Evolutionary conservation across 805 yeast species (phyloP), one percentile per base, ranked within the genome.

Genomic region (Scheffersomyces coipomensis): DNA sequence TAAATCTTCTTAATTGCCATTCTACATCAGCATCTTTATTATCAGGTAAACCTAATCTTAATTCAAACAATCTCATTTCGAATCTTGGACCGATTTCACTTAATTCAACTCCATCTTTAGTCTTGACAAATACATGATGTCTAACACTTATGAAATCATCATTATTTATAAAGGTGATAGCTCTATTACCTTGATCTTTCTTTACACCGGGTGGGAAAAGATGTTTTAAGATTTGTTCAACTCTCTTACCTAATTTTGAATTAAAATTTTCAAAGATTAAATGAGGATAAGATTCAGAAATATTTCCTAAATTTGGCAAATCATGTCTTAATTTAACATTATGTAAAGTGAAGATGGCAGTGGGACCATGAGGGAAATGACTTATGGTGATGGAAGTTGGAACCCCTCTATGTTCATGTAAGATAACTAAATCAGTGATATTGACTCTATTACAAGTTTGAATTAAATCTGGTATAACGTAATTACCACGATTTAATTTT

Each of bases 81-180:
- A 93, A 93, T 46, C 99, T 73, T n/a, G 99, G 99, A 0, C 99
- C 99, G 26, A 93, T 85, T 60, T 93, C 99, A 42, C 97, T 90
- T 40, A 93, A 65, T 60, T 93, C 98, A 2, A 89, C 96, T 25
- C 81, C 76, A 46, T 89, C 96, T 50, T 84, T 83, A 0, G 97
- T 88, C 57, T 80, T 83, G 4, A 89, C 96, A 59, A 86, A 93
- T 1, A 93, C 85, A 58, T 93, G 99, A 56, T 93, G 99, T 62
- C 99, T 78, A 4, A 93, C 97, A 45, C 89, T 80, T 44, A 93
- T 91, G 56, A 81, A 93, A 65, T 93, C 99, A 34, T 88, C 96
- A 39, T 79, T 76, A 60, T 93, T 93, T 31, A 86, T 81, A 67
- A 93, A 93, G 2, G 97, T 85, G 36, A 93, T 83, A n/a, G 93